These are phyloP conservation scores for Claviceps pazoutovae DNA, from an alignment of 2,329 filamentous ascomycete genomes.

Conservation along the genomic window DNA sequence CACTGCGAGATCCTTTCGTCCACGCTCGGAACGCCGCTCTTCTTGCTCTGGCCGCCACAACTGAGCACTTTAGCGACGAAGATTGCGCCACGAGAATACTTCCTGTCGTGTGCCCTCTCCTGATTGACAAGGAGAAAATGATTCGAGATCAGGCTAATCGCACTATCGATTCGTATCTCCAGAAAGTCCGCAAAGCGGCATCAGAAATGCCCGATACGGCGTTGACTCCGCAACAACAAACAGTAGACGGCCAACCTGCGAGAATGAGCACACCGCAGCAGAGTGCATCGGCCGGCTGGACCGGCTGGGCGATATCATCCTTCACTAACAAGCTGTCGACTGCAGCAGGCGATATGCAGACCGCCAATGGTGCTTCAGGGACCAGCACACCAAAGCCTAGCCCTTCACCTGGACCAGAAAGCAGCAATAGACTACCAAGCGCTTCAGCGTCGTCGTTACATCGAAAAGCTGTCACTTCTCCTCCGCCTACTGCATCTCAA, in stretches of 20 bases:
- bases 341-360: slow-evolving; percentile 75
- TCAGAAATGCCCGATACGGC: slow-evolving; percentile 66
- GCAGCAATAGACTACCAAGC: slow-evolving; percentile 23
- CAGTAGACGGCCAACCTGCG: slow-evolving; percentile 40
- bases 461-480: slow-evolving; percentile 43
- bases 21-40: slow-evolving; percentile 85
- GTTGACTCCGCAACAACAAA: slow-evolving; percentile 51
- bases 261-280: slow-evolving; percentile 69
- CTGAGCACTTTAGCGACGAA: slow-evolving; percentile 76
- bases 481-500: slow-evolving; percentile 30
- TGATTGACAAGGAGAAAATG: slow-evolving; percentile 92
- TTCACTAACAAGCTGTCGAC: slow-evolving; percentile 89
- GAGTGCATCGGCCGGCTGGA: slow-evolving; percentile 49
- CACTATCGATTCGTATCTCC: slow-evolving; percentile 73
- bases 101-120: slow-evolving; percentile 66
- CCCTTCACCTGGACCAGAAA: slow-evolving; percentile 25
- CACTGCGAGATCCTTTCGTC: slow-evolving; percentile 83
- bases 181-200: slow-evolving; percentile 67
- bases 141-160: slow-evolving; percentile 86
- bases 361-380: slow-evolving; percentile 28
- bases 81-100: slow-evolving; percentile 76
- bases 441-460: slow-evolving; percentile 46
- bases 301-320: slow-evolving; percentile 95
- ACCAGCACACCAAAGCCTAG: slow-evolving; percentile 27
- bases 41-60: slow-evolving; percentile 71